Evolutionary conservation across 202 grass and related monocot genomes (phyloP).

Genomic region (Saccharum hybrid): DNA sequence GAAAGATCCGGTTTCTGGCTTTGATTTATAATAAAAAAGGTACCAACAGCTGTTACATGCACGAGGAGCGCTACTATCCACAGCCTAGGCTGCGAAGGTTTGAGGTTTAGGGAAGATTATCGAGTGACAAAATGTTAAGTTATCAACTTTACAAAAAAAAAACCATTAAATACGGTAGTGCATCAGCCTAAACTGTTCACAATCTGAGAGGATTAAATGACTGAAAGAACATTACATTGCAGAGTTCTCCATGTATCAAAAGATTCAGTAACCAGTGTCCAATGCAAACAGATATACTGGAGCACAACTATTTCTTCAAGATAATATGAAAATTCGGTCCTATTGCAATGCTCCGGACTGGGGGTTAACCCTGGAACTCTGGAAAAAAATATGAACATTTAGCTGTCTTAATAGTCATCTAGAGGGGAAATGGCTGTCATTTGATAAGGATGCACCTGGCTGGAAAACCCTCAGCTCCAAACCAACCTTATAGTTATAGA

Average conservation of each 20-base stretch:
- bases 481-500: not conserved
- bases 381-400: not conserved
- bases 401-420: not conserved
- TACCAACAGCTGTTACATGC: too few relatives aligned
- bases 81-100: too few relatives aligned
- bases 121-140: not conserved
- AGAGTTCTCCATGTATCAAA: conserved; percentile 1
- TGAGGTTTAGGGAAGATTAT: not conserved
- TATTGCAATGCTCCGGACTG: not conserved
- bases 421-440: conserved; percentile 20
- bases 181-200: not conserved
- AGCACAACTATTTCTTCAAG: not conserved
- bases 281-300: not conserved
- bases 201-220: not conserved
- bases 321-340: not conserved
- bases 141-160: not conserved
- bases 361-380: not conserved
- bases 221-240: not conserved
- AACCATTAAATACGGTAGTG: too few relatives aligned
- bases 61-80: too few relatives aligned
- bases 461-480: conserved; percentile 47
- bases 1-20: too few relatives aligned
- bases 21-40: too few relatives aligned
- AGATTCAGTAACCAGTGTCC: not conserved
- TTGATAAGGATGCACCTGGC: conserved; percentile 58